phyloP scores from a whole-genome alignment of 2,329 filamentous ascomycete species.

The Phialophora chinensis region DNA sequence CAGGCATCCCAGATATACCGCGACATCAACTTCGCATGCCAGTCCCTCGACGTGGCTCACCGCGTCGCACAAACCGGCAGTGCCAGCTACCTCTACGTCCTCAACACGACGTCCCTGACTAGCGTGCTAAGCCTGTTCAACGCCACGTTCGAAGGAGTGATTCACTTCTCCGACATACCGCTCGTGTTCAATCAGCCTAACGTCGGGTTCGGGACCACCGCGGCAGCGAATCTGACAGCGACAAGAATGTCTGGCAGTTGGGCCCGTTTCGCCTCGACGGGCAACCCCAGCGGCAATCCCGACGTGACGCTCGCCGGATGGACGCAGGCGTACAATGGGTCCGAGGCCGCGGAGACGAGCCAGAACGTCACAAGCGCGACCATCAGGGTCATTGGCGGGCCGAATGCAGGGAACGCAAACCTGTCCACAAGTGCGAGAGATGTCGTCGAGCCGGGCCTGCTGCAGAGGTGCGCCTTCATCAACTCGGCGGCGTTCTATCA shows the following conservation, averaged over 20 bases:
- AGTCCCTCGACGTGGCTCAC: slow-evolving; percentile 23
- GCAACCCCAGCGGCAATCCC: slow-evolving; percentile 22
- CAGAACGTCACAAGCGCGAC: slow-evolving; percentile 16
- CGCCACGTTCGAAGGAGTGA: slow-evolving; percentile 26
- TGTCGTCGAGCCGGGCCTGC: slow-evolving; percentile 19
- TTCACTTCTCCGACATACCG: slow-evolving; percentile 27
- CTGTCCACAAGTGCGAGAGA: not conserved
- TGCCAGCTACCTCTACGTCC: slow-evolving; percentile 25
- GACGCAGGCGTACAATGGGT: slow-evolving; percentile 21
- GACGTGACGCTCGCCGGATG: slow-evolving; percentile 18
- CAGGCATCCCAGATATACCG: slow-evolving; percentile 29
- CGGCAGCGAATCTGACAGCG: slow-evolving; percentile 22
- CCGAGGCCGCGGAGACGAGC: slow-evolving; percentile 12
- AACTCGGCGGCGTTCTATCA: slow-evolving; percentile 26
- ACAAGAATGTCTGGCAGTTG: slow-evolving; percentile 28
- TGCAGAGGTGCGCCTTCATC: slow-evolving; percentile 25
- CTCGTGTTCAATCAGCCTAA: slow-evolving; percentile 28
- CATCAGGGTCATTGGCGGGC: slow-evolving; percentile 25
- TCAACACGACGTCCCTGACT: slow-evolving; percentile 23
- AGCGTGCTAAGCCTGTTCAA: slow-evolving; percentile 19
- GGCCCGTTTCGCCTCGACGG: slow-evolving; percentile 21
- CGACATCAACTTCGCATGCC: slow-evolving; percentile 30
- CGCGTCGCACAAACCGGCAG: slow-evolving; percentile 20
- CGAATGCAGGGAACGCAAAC: slow-evolving; percentile 20
- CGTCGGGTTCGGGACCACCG: slow-evolving; percentile 24